A percentile compares a stretch with the other conserved stretches of the same genome.
Evolutionary conservation across 495 filamentous ascomycete species (phyloP).

Genomic region (Neurospora hispaniola): DNA sequence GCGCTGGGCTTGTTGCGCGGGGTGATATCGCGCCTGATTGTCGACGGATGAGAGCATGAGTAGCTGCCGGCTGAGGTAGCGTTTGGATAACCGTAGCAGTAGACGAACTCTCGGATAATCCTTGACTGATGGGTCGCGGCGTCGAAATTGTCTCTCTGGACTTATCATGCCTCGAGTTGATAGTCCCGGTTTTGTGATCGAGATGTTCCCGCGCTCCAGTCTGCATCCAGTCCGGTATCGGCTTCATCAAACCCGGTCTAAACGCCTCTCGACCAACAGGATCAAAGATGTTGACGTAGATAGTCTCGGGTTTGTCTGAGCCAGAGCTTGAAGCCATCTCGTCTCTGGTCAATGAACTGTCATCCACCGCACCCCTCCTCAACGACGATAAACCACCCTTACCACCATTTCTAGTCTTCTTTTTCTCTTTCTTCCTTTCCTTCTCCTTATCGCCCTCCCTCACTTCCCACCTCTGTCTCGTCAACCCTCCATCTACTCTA

Average conservation of each 20-base stretch:
- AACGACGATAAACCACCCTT: background rate
- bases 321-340: background rate
- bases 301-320: constrained; percentile 7
- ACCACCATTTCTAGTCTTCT: constrained; percentile 3
- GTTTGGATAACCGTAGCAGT: background rate
- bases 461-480: constrained; percentile 17
- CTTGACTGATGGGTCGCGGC: background rate
- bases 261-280: constrained; percentile 30
- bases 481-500: constrained; percentile 16
- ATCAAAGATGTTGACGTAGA: constrained; percentile 33
- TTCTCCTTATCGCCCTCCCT: constrained; percentile 2
- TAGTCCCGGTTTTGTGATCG: background rate
- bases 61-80: background rate
- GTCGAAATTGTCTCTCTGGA: background rate
- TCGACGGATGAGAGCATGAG: background rate
- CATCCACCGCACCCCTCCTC: background rate
- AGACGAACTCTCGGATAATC: background rate
- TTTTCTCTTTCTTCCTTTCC: constrained; percentile 8
- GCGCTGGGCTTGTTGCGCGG: background rate
- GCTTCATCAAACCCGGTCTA: constrained; percentile 32
- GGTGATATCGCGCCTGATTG: background rate
- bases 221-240: constrained; percentile 36
- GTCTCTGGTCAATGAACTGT: background rate
- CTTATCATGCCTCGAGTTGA: background rate
- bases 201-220: constrained; percentile 1